Evolutionary conservation across 768 basidiomycete genomes (phyloP), one percentile per base, ranked within the genome.

Genomic region (Trametes maxima): DNA sequence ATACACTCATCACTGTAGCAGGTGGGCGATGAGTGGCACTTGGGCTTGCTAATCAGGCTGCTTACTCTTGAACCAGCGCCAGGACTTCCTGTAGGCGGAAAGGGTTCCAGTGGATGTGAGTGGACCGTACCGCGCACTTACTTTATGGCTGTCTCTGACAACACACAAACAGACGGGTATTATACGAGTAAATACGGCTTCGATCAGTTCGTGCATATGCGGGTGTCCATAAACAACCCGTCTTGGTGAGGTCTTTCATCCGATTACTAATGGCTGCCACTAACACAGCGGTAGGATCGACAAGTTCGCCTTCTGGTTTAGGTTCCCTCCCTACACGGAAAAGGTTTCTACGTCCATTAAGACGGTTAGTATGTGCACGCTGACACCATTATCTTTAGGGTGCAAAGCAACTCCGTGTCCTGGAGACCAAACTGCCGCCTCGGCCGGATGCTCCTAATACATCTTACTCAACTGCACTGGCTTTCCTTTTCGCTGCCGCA

Each of bases 151-250:
- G 16, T 16, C n/a, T 21, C 14, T 33, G 53, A 47, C 19, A 28
- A 43, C 14, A 54, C 22, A 14, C 42, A 19, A 14, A n/a, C 39
- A 88, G 90, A 78, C 59, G 86, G 92, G 13, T 77, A 80, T 54
- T 85, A 89, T 67, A 85, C 86, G 5, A 88, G 91, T 37, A 92
- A 91, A 68, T 89, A 76, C 68, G 76, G 79, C 5, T 94, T 93
- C 66, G 88, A 92, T 63, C 77, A 81, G 69, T 94, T 94, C 74
- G 92, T 90, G 0, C 90, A 93, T 68, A 65, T 83, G 25, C 82
- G 92, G 47, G 69, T 85, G 5, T 83, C 87, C 0, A 44, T 82
- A 12, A 76, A 79, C 62, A 74, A 70, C 1, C 81, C 78, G 36
- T 59, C 68, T 55, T 80, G 73, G 77, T 76, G 53, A 53, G 72